Percentiles rank a stretch among this genome's conserved stretches.
phyloP scores from a whole-genome alignment of 2,329 filamentous ascomycete species.

The Epicoccum sorghinum region DNA sequence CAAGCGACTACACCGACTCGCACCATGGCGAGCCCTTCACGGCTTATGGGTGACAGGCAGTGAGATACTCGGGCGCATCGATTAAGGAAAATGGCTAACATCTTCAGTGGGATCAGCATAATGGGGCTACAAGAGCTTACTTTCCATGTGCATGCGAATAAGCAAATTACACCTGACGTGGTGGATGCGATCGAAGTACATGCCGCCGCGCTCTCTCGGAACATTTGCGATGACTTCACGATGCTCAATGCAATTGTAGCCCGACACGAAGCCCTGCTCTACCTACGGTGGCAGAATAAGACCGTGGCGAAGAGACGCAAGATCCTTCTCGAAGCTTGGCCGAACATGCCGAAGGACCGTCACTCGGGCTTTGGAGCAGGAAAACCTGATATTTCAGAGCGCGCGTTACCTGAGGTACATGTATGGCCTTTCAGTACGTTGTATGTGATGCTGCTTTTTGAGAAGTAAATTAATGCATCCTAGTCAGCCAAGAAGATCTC shows the following conservation, averaged over 20 bases:
- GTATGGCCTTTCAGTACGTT: background rate
- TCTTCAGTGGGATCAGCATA: no score
- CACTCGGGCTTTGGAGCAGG: background rate
- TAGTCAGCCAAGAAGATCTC: conserved; percentile 18
- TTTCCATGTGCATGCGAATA: background rate
- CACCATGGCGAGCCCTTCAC: no score
- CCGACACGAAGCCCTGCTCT: conserved; percentile 5
- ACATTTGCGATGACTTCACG: conserved; percentile 1
- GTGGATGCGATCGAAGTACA: background rate
- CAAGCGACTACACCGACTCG: no score
- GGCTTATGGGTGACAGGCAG: no score
- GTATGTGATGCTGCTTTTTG: no score
- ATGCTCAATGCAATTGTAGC: background rate
- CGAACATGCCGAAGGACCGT: conserved; percentile 1
- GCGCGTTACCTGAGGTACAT: background rate
- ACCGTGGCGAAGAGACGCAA: background rate
- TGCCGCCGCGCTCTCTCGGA: background rate
- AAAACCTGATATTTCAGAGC: background rate
- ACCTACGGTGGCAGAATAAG: conserved; percentile 8
- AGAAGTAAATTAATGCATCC: background rate
- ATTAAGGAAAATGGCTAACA: no score
- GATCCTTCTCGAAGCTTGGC: conserved; percentile 7
- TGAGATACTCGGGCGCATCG: no score
- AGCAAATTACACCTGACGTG: background rate
- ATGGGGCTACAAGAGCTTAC: background rate